phyloP scores from a whole-genome alignment of 306 rosid genomes.

The Cucurbita maxima region DNA sequence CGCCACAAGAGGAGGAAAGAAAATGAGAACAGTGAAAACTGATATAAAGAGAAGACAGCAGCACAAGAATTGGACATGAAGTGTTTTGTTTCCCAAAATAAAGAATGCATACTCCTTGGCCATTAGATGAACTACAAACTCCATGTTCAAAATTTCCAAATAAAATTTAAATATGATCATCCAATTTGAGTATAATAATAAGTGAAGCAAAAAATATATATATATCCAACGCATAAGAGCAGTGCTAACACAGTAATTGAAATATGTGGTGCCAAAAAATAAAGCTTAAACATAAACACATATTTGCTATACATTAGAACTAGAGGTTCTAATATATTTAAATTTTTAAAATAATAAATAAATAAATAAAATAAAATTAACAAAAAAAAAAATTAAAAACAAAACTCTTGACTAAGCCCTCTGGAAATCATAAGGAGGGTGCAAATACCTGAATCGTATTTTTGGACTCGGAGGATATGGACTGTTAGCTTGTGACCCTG shows the following conservation, averaged over 20 bases:
- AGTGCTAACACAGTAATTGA: neutral
- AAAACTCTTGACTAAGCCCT: too few species aligned
- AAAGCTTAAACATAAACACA: neutral
- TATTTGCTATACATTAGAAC: too few species aligned
- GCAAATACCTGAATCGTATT: conserved; percentile 65
- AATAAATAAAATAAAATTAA: too few species aligned
- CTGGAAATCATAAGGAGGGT: neutral
- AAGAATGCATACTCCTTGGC: neutral
- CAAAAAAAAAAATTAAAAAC: too few species aligned
- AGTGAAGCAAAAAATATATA: neutral
- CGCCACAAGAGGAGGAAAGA: neutral
- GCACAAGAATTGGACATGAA: neutral
- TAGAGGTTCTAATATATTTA: too few species aligned
- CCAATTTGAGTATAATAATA: neutral
- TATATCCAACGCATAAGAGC: neutral
- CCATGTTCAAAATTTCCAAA: neutral
- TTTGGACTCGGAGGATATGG: conserved; percentile 56
- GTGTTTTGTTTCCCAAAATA: neutral
- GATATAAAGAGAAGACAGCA: neutral
- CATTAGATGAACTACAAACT: neutral
- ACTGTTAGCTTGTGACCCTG: conserved; percentile 47
- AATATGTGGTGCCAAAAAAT: neutral
- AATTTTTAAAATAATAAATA: too few species aligned
- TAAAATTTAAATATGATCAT: neutral
- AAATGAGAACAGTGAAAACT: neutral